These are phyloP conservation scores for Vitis rotundifolia DNA, from an alignment of 164 flowering plant genomes.

Conservation along the genomic window DNA sequence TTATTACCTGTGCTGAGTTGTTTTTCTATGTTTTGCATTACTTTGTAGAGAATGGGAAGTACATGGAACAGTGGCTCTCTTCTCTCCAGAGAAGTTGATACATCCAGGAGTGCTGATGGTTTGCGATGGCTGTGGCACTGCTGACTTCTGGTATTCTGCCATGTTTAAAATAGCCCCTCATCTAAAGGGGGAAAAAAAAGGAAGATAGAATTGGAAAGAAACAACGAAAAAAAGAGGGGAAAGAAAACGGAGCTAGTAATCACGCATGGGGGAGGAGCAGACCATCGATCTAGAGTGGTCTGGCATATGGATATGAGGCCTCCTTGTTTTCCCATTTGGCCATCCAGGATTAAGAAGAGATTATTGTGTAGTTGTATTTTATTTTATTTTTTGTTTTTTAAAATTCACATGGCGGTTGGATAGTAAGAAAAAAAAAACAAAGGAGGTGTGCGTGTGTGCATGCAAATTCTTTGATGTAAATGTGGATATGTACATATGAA, in stretches of 20 bases:
- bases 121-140: neutral
- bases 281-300: neutral
- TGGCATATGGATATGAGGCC: neutral
- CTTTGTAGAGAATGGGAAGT: slow-evolving; percentile 33
- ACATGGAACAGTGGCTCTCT: slow-evolving; percentile 37
- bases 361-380: slow-evolving; percentile 4
- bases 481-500: slow-evolving; percentile 26
- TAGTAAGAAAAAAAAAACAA: neutral
- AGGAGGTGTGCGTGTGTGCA: neutral
- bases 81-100: slow-evolving; percentile 30
- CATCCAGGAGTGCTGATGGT: neutral
- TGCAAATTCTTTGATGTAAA: slow-evolving; percentile 38
- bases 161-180: no score
- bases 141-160: neutral
- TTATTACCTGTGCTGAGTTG: neutral
- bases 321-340: neutral
- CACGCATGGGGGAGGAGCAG: no score
- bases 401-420: neutral
- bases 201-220: no score
- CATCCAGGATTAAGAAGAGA: slow-evolving; percentile 8
- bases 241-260: no score
- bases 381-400: no score
- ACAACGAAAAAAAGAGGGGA: no score
- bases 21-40: neutral
- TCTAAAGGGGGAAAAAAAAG: no score